Base-by-base conservation (phyloP, 2,329 filamentous ascomycete genomes). In the Neocucurbitaria cava region DNA sequence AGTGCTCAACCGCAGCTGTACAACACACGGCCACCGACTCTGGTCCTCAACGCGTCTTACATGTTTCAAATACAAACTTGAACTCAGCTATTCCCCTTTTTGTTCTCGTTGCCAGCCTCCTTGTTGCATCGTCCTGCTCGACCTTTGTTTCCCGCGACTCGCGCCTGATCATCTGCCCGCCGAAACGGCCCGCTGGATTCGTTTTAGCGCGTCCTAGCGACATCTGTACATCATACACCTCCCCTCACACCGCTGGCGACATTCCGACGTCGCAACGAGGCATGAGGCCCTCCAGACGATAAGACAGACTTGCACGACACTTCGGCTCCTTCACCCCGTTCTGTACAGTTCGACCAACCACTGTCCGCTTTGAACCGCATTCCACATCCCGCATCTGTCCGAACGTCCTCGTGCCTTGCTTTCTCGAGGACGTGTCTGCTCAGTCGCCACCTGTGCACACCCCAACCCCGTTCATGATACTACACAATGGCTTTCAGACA, bases 401-500 rank as follows among this genome's bases (percentile, higher is more conserved):
- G 42, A 35, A 48, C 55, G 46, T 38, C 46, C 60, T 43, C 59
- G 65, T 63, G 59, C 55, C 65, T 59, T 59, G 54, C 23, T 56
- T 57, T 43, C 33, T 38, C 52, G 35, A 41, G 41, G 44, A 55
- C 53, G 45, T 56, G 56, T 61, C 59, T 60, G 49, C 54, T 44
- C 30, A 38, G 46, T 55, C 51, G 58, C 58, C 52, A 60, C 61
- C 40, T 44, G 53, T 26, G 39, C 58, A 31, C 42, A 43, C 51
- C 35, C 38, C 47, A 40, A 52, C 35, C 24, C 54, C 36, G 48
- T 43, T 17, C n/a, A 49, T 59, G 44, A 55, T 38, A 43, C 40
- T 33, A 31, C 40, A 58, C 18, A n/a, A 77, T 77, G 74, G 74
- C 74, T 24, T 76, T 76, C 49, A 66, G 70, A 49, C 74, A 77